Conservation (phyloP, 2,329 filamentous ascomycete species). For the Kalmusia sp. region DNA sequence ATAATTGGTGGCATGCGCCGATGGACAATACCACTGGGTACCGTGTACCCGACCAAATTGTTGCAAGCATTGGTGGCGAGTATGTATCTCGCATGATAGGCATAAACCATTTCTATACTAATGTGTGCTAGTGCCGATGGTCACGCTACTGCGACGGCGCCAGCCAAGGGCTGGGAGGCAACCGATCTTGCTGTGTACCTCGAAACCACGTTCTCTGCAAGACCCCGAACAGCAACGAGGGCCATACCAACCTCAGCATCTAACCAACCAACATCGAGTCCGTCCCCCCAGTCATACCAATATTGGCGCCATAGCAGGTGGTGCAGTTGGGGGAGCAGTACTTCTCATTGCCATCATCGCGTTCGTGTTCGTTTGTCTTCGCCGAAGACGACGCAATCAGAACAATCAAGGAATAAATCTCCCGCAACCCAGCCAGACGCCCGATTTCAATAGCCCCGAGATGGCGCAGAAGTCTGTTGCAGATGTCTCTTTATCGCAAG, state of each 20-base stretch:
- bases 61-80: slow-evolving; percentile 50
- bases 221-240: slow-evolving; percentile 58
- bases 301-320: slow-evolving; percentile 42
- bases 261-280: slow-evolving; percentile 11
- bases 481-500: slow-evolving; percentile 10
- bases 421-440: not conserved
- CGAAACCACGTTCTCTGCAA: slow-evolving; percentile 53
- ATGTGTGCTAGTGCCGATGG: slow-evolving; percentile 47
- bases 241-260: slow-evolving; percentile 29
- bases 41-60: slow-evolving; percentile 56
- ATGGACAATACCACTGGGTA: slow-evolving; percentile 23
- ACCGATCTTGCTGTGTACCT: slow-evolving; percentile 60
- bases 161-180: slow-evolving; percentile 56
- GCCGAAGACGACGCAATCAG: slow-evolving; percentile 23
- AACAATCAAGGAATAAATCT: slow-evolving; percentile 4
- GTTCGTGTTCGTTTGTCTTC: slow-evolving; percentile 30
- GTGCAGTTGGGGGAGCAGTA: slow-evolving; percentile 36
- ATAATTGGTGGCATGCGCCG: slow-evolving; percentile 34
- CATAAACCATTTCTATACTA: not conserved
- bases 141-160: slow-evolving; percentile 58
- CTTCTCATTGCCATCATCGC: slow-evolving; percentile 25
- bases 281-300: slow-evolving; percentile 15
- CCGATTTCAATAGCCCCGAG: not conserved
- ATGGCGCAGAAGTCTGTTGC: slow-evolving; percentile 5
- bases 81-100: slow-evolving; percentile 17